These are phyloP conservation scores for Chalciporus piperatoides DNA, from an alignment of 1,284 basidiomycete genomes.

Conservation along the genomic window DNA sequence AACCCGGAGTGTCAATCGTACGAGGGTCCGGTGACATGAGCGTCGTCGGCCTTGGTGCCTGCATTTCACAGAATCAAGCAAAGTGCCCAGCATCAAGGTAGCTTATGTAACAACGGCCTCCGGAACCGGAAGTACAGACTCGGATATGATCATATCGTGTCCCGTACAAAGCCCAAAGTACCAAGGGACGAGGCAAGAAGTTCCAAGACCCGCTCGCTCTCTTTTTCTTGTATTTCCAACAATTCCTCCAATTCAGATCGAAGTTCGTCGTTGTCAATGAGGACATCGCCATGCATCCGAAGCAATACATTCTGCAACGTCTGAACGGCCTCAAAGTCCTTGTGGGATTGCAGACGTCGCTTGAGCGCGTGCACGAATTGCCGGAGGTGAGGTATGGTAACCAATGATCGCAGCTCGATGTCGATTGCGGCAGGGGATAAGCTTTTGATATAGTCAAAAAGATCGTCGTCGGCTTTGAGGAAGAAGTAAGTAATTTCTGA, in stretches of 20 bases:
- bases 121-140: not conserved
- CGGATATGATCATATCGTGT: constrained; percentile 33
- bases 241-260: constrained; percentile 53
- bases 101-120: constrained; percentile 26
- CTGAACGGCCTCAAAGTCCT: constrained; percentile 96
- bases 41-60: not conserved
- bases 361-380: constrained; percentile 76
- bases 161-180: constrained; percentile 64
- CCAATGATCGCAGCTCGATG: constrained; percentile 81
- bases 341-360: constrained; percentile 70
- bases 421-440: constrained; percentile 91
- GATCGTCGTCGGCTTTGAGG: constrained; percentile 56
- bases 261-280: constrained; percentile 70
- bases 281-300: constrained; percentile 77
- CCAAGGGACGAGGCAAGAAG: constrained; percentile 69
- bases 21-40: not conserved
- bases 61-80: not conserved
- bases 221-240: constrained; percentile 60
- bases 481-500: not conserved
- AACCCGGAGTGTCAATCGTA: constrained; percentile 1
- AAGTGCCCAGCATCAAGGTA: not conserved
- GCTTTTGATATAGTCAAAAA: constrained; percentile 85
- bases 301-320: constrained; percentile 85
- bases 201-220: constrained; percentile 71
- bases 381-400: constrained; percentile 61